Percentiles rank a stretch among this genome's conserved stretches.
Conservation (phyloP, 2,329 filamentous ascomycete genomes). For the Aspergillus sclerotialis region DNA sequence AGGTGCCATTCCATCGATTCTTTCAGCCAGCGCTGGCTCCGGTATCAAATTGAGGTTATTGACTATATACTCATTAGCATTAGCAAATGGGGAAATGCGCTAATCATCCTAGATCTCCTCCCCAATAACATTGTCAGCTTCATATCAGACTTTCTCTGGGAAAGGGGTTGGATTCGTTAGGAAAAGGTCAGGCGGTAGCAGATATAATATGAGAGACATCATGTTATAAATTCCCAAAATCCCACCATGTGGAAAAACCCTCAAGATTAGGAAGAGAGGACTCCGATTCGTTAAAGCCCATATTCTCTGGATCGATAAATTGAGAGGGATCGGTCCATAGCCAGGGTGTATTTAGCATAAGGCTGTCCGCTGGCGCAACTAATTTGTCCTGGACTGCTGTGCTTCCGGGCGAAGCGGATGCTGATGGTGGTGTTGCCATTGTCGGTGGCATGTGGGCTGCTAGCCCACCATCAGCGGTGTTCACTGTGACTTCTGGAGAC, state of each 20-base stretch:
- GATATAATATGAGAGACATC: constrained; percentile 8
- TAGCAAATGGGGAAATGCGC: constrained; percentile 7
- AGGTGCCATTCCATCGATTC: too few species aligned
- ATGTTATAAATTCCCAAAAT: constrained; percentile 27
- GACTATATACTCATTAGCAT: too few species aligned
- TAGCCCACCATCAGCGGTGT: constrained; percentile 47
- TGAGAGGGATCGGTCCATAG: constrained; percentile 25
- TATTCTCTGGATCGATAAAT: constrained; percentile 25
- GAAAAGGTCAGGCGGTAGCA: too few species aligned
- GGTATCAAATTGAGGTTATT: too few species aligned
- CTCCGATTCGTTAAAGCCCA: constrained; percentile 22
- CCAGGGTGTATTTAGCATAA: constrained; percentile 31
- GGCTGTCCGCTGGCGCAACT: constrained; percentile 25
- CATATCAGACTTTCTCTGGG: too few species aligned
- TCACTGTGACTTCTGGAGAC: constrained; percentile 46
- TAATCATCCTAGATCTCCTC: too few species aligned
- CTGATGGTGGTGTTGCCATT: constrained; percentile 9
- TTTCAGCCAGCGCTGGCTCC: too few species aligned
- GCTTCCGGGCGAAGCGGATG: constrained; percentile 7
- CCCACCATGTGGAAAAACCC: constrained; percentile 29
- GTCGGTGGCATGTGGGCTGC: constrained; percentile 37
- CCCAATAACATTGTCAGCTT: too few species aligned
- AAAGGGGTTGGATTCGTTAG: too few species aligned
- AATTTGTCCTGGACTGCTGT: constrained; percentile 15
- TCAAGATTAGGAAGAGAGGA: constrained; percentile 22